Conservation (phyloP, 1,284 basidiomycete genomes). For the Irpex lacteus region DNA sequence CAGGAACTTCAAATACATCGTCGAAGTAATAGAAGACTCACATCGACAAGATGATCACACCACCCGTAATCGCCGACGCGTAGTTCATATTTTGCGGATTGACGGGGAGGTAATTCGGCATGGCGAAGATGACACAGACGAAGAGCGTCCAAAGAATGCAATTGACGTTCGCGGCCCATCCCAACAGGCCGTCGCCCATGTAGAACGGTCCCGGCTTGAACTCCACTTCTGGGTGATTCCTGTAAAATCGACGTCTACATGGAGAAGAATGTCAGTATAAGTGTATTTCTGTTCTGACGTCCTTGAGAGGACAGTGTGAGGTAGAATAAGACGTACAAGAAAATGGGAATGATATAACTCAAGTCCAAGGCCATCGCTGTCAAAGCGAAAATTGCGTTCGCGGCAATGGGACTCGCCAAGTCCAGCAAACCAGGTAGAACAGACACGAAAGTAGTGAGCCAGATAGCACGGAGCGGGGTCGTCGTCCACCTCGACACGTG, state of each 20-base stretch:
- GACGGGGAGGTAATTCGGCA: conserved; percentile 70
- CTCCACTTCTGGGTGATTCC: conserved; percentile 79
- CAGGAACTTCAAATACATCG: background rate
- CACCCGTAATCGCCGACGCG: conserved; percentile 46
- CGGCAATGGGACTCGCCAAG: conserved; percentile 76
- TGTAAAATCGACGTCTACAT: conserved; percentile 58
- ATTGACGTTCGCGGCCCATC: conserved; percentile 59
- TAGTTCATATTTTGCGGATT: conserved; percentile 78
- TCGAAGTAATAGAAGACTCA: conserved; percentile 16
- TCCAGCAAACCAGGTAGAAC: conserved; percentile 75
- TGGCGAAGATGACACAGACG: conserved; percentile 67
- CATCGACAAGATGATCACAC: conserved; percentile 35
- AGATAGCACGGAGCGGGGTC: conserved; percentile 84
- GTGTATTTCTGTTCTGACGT: background rate
- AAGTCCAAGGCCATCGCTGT: conserved; percentile 73
- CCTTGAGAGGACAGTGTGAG: too few species aligned
- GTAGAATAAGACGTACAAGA: conserved; percentile 35
- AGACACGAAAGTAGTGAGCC: conserved; percentile 69
- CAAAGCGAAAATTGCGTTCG: conserved; percentile 82
- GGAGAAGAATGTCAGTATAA: background rate
- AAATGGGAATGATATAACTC: conserved; percentile 75
- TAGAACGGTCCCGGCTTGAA: conserved; percentile 91
- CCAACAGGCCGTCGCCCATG: conserved; percentile 73
- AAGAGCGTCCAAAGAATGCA: conserved; percentile 74
- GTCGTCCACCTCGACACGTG: conserved; percentile 60